Evolutionary conservation across 176 grass and related monocot genomes (phyloP).

Genomic region (Aegilops speltoides): DNA sequence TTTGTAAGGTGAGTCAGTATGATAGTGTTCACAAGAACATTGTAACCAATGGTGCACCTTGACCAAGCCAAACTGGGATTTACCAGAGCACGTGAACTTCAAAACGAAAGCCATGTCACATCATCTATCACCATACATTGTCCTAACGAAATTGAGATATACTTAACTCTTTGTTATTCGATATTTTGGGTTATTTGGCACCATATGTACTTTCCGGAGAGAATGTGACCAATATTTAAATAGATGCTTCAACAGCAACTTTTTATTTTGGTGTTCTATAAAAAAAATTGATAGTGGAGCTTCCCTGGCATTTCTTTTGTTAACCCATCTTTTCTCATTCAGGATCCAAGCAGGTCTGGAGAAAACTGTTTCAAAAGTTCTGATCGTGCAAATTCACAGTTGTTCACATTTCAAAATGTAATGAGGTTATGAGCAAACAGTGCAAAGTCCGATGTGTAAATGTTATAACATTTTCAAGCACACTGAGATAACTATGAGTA

Average conservation of each 20-base stretch:
- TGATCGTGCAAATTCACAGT: background rate
- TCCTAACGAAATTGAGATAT: background rate
- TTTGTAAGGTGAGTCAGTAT: background rate
- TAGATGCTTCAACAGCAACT: background rate
- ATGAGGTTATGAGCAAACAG: background rate
- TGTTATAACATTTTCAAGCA: constrained; percentile 17
- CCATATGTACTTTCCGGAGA: background rate
- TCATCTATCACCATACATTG: background rate
- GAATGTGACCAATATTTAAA: background rate
- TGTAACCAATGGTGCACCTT: background rate
- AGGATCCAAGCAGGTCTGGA: background rate
- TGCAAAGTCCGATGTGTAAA: background rate
- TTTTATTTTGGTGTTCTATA: background rate
- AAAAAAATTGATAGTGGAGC: background rate
- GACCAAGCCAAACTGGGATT: background rate
- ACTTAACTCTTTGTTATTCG: background rate
- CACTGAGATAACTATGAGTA: background rate
- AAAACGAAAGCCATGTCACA: background rate
- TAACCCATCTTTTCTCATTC: background rate
- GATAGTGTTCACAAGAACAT: background rate
- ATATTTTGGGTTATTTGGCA: background rate
- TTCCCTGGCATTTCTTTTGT: constrained; percentile 16
- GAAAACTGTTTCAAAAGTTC: background rate
- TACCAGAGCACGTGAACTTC: background rate
- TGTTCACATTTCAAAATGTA: background rate